These are phyloP conservation scores for Ceratocystis variospora DNA, from an alignment of 2,329 filamentous ascomycete species.

Conservation along the genomic window DNA sequence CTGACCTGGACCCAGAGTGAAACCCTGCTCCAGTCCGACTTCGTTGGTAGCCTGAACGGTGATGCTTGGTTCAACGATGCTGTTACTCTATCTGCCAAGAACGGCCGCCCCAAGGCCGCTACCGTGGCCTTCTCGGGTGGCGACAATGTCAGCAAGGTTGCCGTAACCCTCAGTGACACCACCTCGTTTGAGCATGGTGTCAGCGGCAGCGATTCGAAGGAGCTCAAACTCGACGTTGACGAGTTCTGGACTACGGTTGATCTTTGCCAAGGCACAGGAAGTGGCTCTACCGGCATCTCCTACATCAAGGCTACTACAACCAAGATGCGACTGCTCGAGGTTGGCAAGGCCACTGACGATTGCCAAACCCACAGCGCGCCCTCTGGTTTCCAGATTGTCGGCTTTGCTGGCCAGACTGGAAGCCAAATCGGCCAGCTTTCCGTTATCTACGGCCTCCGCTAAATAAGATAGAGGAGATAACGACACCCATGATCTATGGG, in stretches of 20 bases:
- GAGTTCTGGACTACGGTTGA: slow-evolving; percentile 38
- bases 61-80: slow-evolving; percentile 42
- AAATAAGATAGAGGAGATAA: slow-evolving; percentile 9
- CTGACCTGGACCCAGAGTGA: slow-evolving; percentile 33
- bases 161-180: slow-evolving; percentile 35
- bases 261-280: slow-evolving; percentile 38
- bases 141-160: slow-evolving; percentile 37
- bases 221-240: slow-evolving; percentile 31
- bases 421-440: slow-evolving; percentile 43
- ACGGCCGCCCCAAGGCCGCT: slow-evolving; percentile 26
- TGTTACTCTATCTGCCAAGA: slow-evolving; percentile 26
- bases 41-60: slow-evolving; percentile 35
- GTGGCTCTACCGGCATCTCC: slow-evolving; percentile 37
- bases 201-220: slow-evolving; percentile 32
- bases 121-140: slow-evolving; percentile 35
- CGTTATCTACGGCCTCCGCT: slow-evolving; percentile 34
- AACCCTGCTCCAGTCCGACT: slow-evolving; percentile 32
- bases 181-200: slow-evolving; percentile 40
- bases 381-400: slow-evolving; percentile 38
- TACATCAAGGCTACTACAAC: slow-evolving; percentile 42
- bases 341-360: slow-evolving; percentile 34
- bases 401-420: slow-evolving; percentile 38
- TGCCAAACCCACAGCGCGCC: slow-evolving; percentile 35
- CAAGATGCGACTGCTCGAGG: slow-evolving; percentile 31
- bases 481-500: too few relatives aligned